Percentiles rank a stretch among this genome's conserved stretches.
Evolutionary conservation across 2,329 filamentous ascomycete genomes (phyloP).

Genomic region (Scytalidium lignicola): DNA sequence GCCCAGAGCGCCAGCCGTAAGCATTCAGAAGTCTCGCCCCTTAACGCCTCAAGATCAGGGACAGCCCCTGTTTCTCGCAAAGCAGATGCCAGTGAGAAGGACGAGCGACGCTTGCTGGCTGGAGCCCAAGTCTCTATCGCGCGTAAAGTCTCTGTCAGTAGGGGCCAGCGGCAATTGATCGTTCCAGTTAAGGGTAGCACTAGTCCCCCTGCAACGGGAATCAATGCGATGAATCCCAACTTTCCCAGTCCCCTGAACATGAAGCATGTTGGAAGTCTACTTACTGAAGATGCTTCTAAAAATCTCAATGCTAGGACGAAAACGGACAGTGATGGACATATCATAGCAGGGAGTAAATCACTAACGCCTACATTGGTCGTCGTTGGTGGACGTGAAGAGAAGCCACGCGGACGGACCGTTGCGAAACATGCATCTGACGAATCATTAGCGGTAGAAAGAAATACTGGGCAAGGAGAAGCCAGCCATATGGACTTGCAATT

Average conservation of each 20-base stretch:
- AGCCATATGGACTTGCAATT: slow-evolving; percentile 31
- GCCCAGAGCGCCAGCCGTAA: not conserved
- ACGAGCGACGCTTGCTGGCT: slow-evolving; percentile 40
- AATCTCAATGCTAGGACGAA: slow-evolving; percentile 4
- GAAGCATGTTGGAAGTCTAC: not conserved
- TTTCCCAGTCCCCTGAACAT: not conserved
- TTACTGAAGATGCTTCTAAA: not conserved
- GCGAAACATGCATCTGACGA: slow-evolving; percentile 4
- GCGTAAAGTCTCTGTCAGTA: slow-evolving; percentile 60
- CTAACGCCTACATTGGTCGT: slow-evolving; percentile 22
- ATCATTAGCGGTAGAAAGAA: slow-evolving; percentile 2
- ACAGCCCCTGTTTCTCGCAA: not conserved
- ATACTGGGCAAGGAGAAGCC: slow-evolving; percentile 6
- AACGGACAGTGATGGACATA: slow-evolving; percentile 5
- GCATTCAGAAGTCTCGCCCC: not conserved
- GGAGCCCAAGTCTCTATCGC: slow-evolving; percentile 64
- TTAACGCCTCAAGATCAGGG: not conserved
- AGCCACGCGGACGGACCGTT: slow-evolving; percentile 9
- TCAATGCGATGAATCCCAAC: not conserved
- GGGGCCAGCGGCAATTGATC: slow-evolving; percentile 55
- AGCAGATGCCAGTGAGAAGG: slow-evolving; percentile 28
- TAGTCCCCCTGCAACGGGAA: slow-evolving; percentile 23
- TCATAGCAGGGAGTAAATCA: slow-evolving; percentile 16
- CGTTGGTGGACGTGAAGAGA: slow-evolving; percentile 9
- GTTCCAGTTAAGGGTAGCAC: slow-evolving; percentile 42